phyloP scores from a whole-genome alignment of 1,284 basidiomycete genomes.

The Naganishia cerealis region DNA sequence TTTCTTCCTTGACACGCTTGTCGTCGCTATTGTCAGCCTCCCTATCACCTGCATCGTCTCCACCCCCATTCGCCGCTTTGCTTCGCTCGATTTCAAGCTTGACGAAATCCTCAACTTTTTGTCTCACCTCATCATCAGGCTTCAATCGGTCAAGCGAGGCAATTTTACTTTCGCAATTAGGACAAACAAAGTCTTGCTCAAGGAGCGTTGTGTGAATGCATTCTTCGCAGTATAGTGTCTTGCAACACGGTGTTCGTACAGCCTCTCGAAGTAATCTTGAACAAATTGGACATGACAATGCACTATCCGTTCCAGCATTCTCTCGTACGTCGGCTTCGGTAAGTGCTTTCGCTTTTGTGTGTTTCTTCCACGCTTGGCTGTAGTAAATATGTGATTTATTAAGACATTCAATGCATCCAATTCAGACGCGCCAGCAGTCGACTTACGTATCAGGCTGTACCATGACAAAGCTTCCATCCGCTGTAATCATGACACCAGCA shows the following conservation, averaged over 20 bases:
- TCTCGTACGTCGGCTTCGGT: slow-evolving; percentile 83
- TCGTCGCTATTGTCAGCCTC: slow-evolving; percentile 29
- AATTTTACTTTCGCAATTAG: slow-evolving; percentile 80
- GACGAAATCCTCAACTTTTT: slow-evolving; percentile 75
- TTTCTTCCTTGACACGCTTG: slow-evolving; percentile 34
- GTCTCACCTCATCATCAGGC: slow-evolving; percentile 73
- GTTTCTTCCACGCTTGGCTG: slow-evolving; percentile 88
- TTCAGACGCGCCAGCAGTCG: background rate
- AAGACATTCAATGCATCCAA: slow-evolving; percentile 35
- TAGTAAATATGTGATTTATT: background rate
- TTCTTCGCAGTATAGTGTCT: slow-evolving; percentile 86
- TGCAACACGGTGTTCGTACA: slow-evolving; percentile 87
- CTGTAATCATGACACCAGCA: slow-evolving; percentile 91
- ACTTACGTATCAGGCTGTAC: slow-evolving; percentile 88
- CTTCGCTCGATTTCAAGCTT: slow-evolving; percentile 79
- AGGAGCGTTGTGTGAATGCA: slow-evolving; percentile 87
- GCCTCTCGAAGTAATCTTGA: slow-evolving; percentile 84
- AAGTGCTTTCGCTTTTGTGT: slow-evolving; percentile 72
- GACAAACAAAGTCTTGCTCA: slow-evolving; percentile 89
- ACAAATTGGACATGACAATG: slow-evolving; percentile 82
- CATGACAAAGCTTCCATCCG: slow-evolving; percentile 92
- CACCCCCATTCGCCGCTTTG: slow-evolving; percentile 62
- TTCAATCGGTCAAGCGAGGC: slow-evolving; percentile 78
- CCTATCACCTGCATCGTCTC: slow-evolving; percentile 51
- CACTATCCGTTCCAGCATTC: slow-evolving; percentile 68